Conservation (phyloP, 169 alveolate genomes). For the Fabrea salina region DNA sequence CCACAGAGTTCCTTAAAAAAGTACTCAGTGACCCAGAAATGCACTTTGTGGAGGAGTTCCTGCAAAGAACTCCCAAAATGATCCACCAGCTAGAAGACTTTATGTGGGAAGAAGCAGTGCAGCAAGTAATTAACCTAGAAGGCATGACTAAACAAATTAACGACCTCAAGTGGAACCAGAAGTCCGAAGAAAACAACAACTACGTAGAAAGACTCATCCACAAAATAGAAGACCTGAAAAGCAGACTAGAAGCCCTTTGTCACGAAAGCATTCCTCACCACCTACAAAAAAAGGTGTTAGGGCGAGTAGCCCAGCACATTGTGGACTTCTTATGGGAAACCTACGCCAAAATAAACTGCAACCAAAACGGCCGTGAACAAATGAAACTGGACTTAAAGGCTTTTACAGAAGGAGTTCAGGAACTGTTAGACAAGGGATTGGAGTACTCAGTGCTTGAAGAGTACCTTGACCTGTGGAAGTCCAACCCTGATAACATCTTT, state of each 20-base stretch:
- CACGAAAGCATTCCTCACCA: constrained; percentile 23
- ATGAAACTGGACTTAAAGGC: not conserved
- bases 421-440: not conserved
- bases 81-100: constrained; percentile 4
- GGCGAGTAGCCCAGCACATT: not conserved
- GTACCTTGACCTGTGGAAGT: constrained; percentile 6
- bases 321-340: not conserved
- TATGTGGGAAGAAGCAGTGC: not conserved
- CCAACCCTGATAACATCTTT: not conserved
- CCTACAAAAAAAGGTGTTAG: not conserved
- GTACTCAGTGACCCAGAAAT: not conserved
- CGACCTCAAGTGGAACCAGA: constrained; percentile 8
- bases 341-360: constrained; percentile 7
- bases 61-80: not conserved
- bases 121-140: not conserved
- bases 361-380: constrained; percentile 11
- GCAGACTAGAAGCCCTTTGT: not conserved
- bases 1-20: not conserved
- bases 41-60: not conserved
- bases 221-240: not conserved
- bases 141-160: not conserved
- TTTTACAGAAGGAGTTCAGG: not conserved
- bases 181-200: not conserved
- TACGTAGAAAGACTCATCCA: not conserved
- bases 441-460: not conserved